Evolutionary conservation across 805 yeast genomes (phyloP), one percentile per base, ranked within the genome.

Genomic region (Candida silvicultrix): DNA sequence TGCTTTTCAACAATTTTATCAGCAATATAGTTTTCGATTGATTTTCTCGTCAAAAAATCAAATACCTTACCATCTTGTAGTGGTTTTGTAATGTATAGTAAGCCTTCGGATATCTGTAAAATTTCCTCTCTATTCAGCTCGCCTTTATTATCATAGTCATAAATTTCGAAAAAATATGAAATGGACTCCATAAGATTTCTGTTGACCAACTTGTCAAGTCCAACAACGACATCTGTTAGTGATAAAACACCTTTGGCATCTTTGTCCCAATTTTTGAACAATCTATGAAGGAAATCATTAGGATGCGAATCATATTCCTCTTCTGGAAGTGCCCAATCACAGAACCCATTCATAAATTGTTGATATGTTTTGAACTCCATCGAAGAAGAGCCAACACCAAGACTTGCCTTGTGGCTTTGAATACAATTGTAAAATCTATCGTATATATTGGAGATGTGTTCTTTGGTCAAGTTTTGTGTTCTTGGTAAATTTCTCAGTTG

Each of bases 401-500:
- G 51, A 47, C 71, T 58, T 51, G 76, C 62, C 67, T 83, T 65
- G 66, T 77, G 72, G n/a, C 88, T 71, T 60, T 83, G 83, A 25
- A 89, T 75, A 12, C 87, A 83, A 31, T 80, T 77, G 58, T 90
- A 89, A 63, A 81, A 92, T 36, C 94, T 71, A 58, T 94, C 98
- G 62, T 94, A 92, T 5, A 89, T 70, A 45, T 84, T 77, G 4
- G 89, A 79, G 16, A 89, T 53, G 35, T 86, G 78, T 0, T 73
- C 81, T 22, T 65, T 70, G 4, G 72, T 62, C 31, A 92, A 66
- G 58, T 85, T 78, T 22, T 72, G 74, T 1, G 87, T 78, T 59
- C 83, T 83, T 32, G 95, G 92, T 45, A 92, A 68, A 63, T 89
- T 90, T 53, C 99, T 74, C 37, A 94, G 63, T 63, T 94, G 97